Evolutionary conservation across 306 rosid genomes (phyloP).

Genomic region (Vigna mungo): DNA sequence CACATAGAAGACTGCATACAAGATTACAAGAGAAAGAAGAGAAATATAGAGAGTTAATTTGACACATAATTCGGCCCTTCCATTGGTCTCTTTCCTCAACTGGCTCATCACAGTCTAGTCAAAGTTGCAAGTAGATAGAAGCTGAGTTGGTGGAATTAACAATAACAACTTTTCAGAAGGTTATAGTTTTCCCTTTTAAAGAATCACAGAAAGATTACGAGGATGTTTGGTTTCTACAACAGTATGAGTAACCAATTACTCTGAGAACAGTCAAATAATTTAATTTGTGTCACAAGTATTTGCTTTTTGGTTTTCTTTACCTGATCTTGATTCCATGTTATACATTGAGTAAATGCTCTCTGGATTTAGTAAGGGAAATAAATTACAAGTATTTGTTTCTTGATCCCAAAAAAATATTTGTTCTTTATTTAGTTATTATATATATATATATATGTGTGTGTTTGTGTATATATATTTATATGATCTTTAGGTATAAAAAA

Average conservation of each 20-base stretch:
- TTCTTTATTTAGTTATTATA: no score
- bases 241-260: slow-evolving; percentile 23
- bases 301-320: slow-evolving; percentile 7
- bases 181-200: slow-evolving; percentile 23
- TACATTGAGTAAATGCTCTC: slow-evolving; percentile 3
- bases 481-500: no score
- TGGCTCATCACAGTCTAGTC: slow-evolving; percentile 25
- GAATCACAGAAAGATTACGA: slow-evolving; percentile 20
- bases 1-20: neutral
- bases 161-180: slow-evolving; percentile 34
- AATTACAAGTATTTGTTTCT: no score
- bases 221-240: slow-evolving; percentile 21
- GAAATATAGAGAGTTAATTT: slow-evolving; percentile 22
- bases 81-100: slow-evolving; percentile 15
- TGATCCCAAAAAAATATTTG: no score
- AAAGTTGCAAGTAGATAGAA: slow-evolving; percentile 33
- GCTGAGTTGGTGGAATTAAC: slow-evolving; percentile 39
- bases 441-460: no score
- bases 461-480: no score
- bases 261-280: neutral
- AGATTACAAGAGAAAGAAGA: neutral
- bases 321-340: neutral
- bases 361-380: neutral
- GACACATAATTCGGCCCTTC: slow-evolving; percentile 8
- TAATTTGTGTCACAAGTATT: neutral